Evolutionary conservation across 2,329 filamentous ascomycete species (phyloP).

Genomic region (Saccharata proteae): DNA sequence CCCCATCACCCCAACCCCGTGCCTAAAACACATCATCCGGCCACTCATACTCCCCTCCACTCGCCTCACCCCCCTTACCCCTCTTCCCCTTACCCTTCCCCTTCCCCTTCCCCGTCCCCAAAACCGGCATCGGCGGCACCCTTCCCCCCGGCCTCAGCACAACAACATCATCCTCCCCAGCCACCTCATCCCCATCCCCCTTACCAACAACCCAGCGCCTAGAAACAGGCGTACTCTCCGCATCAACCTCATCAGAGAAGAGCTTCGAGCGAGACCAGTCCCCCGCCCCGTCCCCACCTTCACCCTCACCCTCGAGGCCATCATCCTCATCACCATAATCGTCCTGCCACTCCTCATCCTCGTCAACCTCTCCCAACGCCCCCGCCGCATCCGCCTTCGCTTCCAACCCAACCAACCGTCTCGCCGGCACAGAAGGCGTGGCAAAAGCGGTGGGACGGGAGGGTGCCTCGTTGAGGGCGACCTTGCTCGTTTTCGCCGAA

Average conservation of each 20-base stretch:
- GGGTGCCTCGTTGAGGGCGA: conserved; percentile 15
- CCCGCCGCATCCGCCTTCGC: conserved; percentile 10
- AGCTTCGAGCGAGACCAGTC: too few species aligned
- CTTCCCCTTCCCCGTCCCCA: conserved; percentile 16
- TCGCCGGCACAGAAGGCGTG: conserved; percentile 16
- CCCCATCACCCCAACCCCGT: too few species aligned
- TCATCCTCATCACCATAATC: conserved; percentile 13
- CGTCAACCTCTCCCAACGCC: too few species aligned
- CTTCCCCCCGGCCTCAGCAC: conserved; percentile 17
- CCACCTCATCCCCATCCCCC: conserved; percentile 1
- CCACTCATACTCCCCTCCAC: conserved; percentile 5
- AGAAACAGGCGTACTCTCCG: too few species aligned
- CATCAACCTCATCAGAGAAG: too few species aligned
- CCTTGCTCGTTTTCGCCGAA: conserved; percentile 9
- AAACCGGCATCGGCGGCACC: conserved; percentile 20
- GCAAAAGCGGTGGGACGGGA: conserved; percentile 16
- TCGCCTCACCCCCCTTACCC: neutral
- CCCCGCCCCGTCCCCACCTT: too few species aligned
- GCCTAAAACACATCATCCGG: conserved; percentile 9
- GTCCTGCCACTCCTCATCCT: too few species aligned
- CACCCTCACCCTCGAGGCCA: conserved; percentile 11
- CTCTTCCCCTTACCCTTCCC: conserved; percentile 2
- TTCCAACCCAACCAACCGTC: conserved; percentile 9
- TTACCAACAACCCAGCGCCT: too few species aligned
- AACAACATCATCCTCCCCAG: conserved; percentile 12